Percentiles rank a stretch among this genome's conserved stretches.
These are phyloP conservation scores for Gossypium armourianum DNA, from an alignment of 441 rosid species.

Conservation along the genomic window DNA sequence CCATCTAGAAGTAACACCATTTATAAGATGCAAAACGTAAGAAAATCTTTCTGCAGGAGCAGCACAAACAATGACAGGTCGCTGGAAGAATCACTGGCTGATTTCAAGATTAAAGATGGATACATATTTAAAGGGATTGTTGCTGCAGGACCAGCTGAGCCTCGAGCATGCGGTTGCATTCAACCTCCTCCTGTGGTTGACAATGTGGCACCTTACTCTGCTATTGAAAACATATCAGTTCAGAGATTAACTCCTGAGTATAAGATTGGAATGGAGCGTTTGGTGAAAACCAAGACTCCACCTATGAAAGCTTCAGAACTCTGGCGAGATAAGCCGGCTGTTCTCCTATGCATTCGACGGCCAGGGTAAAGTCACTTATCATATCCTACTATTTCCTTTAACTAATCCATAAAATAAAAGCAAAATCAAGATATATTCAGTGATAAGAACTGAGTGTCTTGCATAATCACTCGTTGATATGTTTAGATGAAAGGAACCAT, in stretches of 20 bases:
- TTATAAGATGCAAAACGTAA: conserved; percentile 22
- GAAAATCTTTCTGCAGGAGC: conserved; percentile 20
- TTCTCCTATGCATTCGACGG: conserved; percentile 50
- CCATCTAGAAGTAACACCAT: conserved; percentile 28
- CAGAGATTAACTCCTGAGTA: conserved; percentile 47
- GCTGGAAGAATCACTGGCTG: conserved; percentile 40
- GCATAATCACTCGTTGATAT: neutral
- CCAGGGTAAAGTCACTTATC: conserved; percentile 37
- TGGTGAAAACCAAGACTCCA: conserved; percentile 42
- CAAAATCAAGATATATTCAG: neutral
- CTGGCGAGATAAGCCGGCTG: conserved; percentile 49
- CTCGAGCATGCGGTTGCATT: conserved; percentile 52
- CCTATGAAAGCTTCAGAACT: conserved; percentile 53
- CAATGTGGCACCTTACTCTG: conserved; percentile 37
- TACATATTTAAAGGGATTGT: conserved; percentile 52
- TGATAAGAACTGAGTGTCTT: neutral
- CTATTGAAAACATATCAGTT: conserved; percentile 37
- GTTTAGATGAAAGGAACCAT: neutral
- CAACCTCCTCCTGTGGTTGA: conserved; percentile 41
- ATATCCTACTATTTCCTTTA: neutral
- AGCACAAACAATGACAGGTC: conserved; percentile 25
- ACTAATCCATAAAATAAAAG: neutral
- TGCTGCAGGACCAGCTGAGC: conserved; percentile 46
- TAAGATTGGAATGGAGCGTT: conserved; percentile 44
- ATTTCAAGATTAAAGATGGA: conserved; percentile 47